Conservation (phyloP, 2,329 filamentous ascomycete genomes). For the Cladophialophora immunda region DNA sequence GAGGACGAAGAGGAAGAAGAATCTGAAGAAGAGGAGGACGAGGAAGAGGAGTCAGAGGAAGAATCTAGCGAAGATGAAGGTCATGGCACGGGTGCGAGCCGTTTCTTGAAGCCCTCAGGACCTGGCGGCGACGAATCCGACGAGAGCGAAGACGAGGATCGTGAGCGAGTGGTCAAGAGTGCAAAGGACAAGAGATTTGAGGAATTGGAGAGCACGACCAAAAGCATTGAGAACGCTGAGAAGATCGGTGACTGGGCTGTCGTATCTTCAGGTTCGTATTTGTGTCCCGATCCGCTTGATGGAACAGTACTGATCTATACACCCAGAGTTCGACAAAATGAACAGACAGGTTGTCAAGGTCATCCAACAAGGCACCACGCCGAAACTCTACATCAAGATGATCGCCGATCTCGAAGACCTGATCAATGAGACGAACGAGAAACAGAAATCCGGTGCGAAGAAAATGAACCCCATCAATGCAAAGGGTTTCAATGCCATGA, state of each 20-base stretch:
- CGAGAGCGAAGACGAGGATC: slow-evolving; percentile 84
- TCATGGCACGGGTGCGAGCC: slow-evolving; percentile 74
- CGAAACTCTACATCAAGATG: slow-evolving; percentile 91
- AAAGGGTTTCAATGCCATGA: slow-evolving; percentile 93
- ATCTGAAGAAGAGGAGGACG: slow-evolving; percentile 63
- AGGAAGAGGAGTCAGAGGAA: slow-evolving; percentile 66
- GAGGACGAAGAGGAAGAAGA: slow-evolving; percentile 63
- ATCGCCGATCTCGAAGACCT: slow-evolving; percentile 93
- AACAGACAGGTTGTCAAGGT: slow-evolving; percentile 86
- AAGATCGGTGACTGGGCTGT: slow-evolving; percentile 98
- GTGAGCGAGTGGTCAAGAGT: slow-evolving; percentile 88
- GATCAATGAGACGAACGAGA: slow-evolving; percentile 91
- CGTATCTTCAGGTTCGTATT: slow-evolving; percentile 80
- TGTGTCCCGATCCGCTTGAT: background rate
- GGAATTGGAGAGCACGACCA: slow-evolving; percentile 89
- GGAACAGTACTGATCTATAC: slow-evolving; percentile 18
- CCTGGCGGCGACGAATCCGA: slow-evolving; percentile 75
- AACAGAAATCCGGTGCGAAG: slow-evolving; percentile 90
- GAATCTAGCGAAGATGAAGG: slow-evolving; percentile 61
- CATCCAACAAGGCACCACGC: slow-evolving; percentile 76
- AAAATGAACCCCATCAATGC: slow-evolving; percentile 99
- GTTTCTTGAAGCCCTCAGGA: slow-evolving; percentile 74
- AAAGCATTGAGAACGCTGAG: slow-evolving; percentile 92
- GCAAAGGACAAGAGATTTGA: slow-evolving; percentile 97
- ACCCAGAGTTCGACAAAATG: slow-evolving; percentile 88